Evolutionary conservation across 768 basidiomycete species (phyloP).

Genomic region (Agrocybe praecox): DNA sequence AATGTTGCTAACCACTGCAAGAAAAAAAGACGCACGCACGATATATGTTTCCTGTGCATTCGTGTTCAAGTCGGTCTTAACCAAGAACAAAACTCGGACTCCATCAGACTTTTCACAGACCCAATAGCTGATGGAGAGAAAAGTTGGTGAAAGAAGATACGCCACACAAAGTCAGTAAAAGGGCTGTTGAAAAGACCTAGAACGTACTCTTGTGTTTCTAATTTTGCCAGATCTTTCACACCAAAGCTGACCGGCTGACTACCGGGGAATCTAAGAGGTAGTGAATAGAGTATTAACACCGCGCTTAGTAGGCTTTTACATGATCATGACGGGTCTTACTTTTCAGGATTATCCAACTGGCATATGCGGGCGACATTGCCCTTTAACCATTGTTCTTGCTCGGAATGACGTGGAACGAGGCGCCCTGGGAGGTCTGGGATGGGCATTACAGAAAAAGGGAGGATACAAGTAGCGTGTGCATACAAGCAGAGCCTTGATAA

Average conservation of each 20-base stretch:
- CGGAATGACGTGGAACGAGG: slow-evolving; percentile 54
- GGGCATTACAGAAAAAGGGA: slow-evolving; percentile 42
- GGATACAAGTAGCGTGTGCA: slow-evolving; percentile 11
- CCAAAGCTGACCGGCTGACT: slow-evolving; percentile 95
- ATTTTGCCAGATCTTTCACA: slow-evolving; percentile 62
- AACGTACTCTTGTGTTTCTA: slow-evolving; percentile 84
- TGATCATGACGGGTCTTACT: slow-evolving; percentile 40
- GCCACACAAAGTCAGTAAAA: slow-evolving; percentile 3
- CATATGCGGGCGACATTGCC: slow-evolving; percentile 65
- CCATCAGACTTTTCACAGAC: slow-evolving; percentile 99
- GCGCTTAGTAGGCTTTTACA: slow-evolving; percentile 3
- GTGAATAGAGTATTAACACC: slow-evolving; percentile 15
- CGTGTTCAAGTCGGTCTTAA: slow-evolving; percentile 58
- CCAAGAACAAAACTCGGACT: slow-evolving; percentile 83
- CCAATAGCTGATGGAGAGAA: slow-evolving; percentile 81
- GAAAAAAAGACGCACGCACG: slow-evolving; percentile 45
- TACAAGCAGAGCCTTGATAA: slow-evolving; percentile 19
- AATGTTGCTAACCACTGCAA: neutral
- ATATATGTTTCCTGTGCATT: slow-evolving; percentile 70
- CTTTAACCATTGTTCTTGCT: slow-evolving; percentile 70
- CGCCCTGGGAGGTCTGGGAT: slow-evolving; percentile 76
- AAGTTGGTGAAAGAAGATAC: neutral
- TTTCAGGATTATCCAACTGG: slow-evolving; percentile 56
- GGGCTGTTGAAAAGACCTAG: neutral
- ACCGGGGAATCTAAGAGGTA: slow-evolving; percentile 77